Base-by-base conservation (phyloP, 1,284 basidiomycete species). In the Leccinum huronense region DNA sequence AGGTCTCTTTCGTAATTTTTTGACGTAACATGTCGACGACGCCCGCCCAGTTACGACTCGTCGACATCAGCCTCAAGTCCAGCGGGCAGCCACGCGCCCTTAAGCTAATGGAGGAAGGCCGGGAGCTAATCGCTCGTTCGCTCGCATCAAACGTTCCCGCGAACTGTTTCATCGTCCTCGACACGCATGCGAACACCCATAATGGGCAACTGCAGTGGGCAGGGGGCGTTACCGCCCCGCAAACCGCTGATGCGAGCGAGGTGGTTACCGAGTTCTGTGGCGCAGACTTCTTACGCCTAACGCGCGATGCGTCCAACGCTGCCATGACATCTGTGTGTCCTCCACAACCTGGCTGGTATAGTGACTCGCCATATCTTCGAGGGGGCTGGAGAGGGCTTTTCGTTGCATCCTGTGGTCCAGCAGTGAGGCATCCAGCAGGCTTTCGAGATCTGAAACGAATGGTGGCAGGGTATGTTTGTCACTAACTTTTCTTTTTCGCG, bases 311-410 rank as follows among this genome's bases (percentile, higher is more conserved):
- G 14, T 19, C 33, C 13, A 23, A 40, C 3, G n/a, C 23, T 33
- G 57, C 57, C 6, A 38, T 11, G 7, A 30, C 27, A 2, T 7
- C 23, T 9, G 27, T 36, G 10, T 19, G 11, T 30, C 23, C 33
- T 14, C 3, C 6, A 16, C 14, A n/a, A 5, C 11, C 34, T 27
- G 57, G 27, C 27, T 40, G 57, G 36, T 58, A 40, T 14, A 6
- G 40, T 10, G 38, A 38, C 9, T 58, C 57, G 13, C 33, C 36
- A 19, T 40, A 13, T 23, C 23, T 40, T 27, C 57, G 38, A 27
- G 57, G 57, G 16, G 57, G 57, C 27, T 58, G 57, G 57, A 38
- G 36, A 10, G 57, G 57, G 10, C 33, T 40, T 4, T 40, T 58
- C 2, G 8, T 58, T 9, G n/a, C 57, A 9, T 38, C 57, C 8